Evolutionary conservation across 2,329 filamentous ascomycete species (phyloP).

Genomic region (Ascomycota sp.): DNA sequence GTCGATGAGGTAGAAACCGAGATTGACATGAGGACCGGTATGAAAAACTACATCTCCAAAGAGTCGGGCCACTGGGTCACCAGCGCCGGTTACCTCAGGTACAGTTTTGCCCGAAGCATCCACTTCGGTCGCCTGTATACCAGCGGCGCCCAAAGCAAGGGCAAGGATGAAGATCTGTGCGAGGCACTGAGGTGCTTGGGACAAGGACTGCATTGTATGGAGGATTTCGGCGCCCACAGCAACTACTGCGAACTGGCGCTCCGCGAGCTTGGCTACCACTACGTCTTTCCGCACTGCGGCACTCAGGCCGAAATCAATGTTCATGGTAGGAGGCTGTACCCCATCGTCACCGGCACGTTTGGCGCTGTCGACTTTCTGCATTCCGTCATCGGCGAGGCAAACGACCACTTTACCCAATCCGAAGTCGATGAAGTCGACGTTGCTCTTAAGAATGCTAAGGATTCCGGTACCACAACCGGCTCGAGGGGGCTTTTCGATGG

Average conservation of each 20-base stretch:
- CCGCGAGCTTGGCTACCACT: slow-evolving; percentile 58
- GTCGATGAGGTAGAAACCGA: slow-evolving; percentile 52
- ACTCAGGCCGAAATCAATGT: slow-evolving; percentile 39
- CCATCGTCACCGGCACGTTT: slow-evolving; percentile 54
- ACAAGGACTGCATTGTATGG: slow-evolving; percentile 57
- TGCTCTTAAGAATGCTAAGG: slow-evolving; percentile 49
- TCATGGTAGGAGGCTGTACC: slow-evolving; percentile 46
- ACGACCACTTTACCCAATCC: slow-evolving; percentile 67
- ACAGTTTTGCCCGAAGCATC: slow-evolving; percentile 52
- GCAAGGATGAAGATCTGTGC: slow-evolving; percentile 58
- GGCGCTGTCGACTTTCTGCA: slow-evolving; percentile 72
- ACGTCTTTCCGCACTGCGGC: slow-evolving; percentile 64
- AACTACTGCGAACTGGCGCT: slow-evolving; percentile 68
- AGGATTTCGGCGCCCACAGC: slow-evolving; percentile 64
- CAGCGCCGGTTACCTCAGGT: slow-evolving; percentile 65
- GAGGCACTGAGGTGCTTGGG: slow-evolving; percentile 61
- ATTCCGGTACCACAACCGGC: slow-evolving; percentile 14
- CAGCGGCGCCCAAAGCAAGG: slow-evolving; percentile 35
- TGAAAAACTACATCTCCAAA: slow-evolving; percentile 99
- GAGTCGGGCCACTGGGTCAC: slow-evolving; percentile 77
- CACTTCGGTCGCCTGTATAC: slow-evolving; percentile 62
- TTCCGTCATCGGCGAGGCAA: slow-evolving; percentile 57
- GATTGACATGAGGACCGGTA: slow-evolving; percentile 60
- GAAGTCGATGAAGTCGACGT: slow-evolving; percentile 66
- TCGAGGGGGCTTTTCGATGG: slow-evolving; percentile 22